Conservation (phyloP, 768 basidiomycete species). For the Phaffia australis region DNA sequence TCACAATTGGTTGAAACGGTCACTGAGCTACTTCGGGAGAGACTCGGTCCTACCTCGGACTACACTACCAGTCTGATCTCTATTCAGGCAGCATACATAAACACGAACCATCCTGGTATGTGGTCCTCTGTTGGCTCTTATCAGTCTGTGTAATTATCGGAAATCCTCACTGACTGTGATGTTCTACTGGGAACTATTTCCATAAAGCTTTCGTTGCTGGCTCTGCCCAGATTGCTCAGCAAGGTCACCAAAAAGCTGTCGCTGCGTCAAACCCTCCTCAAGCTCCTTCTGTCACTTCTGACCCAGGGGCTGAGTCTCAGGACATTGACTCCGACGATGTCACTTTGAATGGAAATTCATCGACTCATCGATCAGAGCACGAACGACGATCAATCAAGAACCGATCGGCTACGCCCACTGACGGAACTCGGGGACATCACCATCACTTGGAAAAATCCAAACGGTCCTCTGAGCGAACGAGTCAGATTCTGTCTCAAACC, state of each 20-base stretch:
- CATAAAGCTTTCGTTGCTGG: conserved; percentile 24
- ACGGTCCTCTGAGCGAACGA: conserved; percentile 10
- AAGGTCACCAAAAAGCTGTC: conserved; percentile 11
- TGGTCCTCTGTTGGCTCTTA: conserved; percentile 31
- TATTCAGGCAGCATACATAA: conserved; percentile 98
- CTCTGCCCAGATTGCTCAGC: conserved; percentile 24
- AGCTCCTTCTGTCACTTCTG: conserved; percentile 15
- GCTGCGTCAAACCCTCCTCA: not conserved
- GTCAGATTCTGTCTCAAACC: too few relatives aligned
- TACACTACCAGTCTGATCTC: conserved; percentile 90
- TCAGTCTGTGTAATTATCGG: conserved; percentile 50
- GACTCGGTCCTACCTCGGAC: conserved; percentile 91
- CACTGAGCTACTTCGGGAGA: conserved; percentile 88
- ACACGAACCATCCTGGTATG: conserved; percentile 80
- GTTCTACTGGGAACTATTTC: too few relatives aligned
- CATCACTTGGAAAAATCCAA: conserved; percentile 28
- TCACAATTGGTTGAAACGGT: conserved; percentile 90
- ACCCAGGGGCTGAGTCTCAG: conserved; percentile 36
- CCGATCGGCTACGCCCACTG: conserved; percentile 28
- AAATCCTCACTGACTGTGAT: not conserved
- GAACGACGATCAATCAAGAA: conserved; percentile 64
- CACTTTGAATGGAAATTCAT: conserved; percentile 18
- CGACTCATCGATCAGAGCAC: conserved; percentile 41
- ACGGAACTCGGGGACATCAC: conserved; percentile 32
- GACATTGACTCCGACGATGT: conserved; percentile 50